These are phyloP conservation scores for Phytopythium litorale DNA, from an alignment of 352 stramenopile species.

Conservation along the genomic window DNA sequence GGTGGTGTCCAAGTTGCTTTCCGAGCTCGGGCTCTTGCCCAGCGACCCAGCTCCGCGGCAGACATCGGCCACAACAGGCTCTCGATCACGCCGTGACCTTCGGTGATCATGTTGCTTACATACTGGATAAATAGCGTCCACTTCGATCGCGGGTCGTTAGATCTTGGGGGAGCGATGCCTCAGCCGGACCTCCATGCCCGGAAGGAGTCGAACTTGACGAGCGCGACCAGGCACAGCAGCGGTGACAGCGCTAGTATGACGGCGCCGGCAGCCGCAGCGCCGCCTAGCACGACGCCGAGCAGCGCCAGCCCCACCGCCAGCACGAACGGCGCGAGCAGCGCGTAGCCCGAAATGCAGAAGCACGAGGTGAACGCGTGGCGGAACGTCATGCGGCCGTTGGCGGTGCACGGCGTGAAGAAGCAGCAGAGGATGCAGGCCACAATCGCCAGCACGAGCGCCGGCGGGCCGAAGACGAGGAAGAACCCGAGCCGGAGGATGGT, in stretches of 20 bases:
- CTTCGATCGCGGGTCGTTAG: neutral
- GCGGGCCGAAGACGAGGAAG: constrained; percentile 62
- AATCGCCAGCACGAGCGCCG: constrained; percentile 53
- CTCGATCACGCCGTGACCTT: neutral
- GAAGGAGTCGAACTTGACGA: constrained; percentile 15
- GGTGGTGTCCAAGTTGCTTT: constrained; percentile 22
- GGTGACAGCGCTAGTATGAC: constrained; percentile 26
- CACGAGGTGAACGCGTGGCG: constrained; percentile 59
- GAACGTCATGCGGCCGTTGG: constrained; percentile 34
- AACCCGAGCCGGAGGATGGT: constrained; percentile 43
- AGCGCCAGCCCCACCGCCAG: constrained; percentile 25
- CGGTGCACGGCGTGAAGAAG: constrained; percentile 62
- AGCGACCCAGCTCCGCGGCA: neutral
- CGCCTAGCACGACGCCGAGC: constrained; percentile 22
- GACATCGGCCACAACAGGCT: neutral
- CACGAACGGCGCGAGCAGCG: constrained; percentile 45
- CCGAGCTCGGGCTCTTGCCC: constrained; percentile 20
- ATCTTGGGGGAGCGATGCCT: neutral
- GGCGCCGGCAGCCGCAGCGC: constrained; percentile 17
- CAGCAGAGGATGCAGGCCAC: constrained; percentile 54
- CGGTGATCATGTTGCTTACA: neutral
- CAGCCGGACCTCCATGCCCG: constrained; percentile 7
- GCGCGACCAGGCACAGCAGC: constrained; percentile 21
- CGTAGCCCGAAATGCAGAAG: constrained; percentile 52
- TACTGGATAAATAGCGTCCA: neutral